Evolutionary conservation across 2,329 filamentous ascomycete genomes (phyloP).

Genomic region (Metarhizium guizhouense): DNA sequence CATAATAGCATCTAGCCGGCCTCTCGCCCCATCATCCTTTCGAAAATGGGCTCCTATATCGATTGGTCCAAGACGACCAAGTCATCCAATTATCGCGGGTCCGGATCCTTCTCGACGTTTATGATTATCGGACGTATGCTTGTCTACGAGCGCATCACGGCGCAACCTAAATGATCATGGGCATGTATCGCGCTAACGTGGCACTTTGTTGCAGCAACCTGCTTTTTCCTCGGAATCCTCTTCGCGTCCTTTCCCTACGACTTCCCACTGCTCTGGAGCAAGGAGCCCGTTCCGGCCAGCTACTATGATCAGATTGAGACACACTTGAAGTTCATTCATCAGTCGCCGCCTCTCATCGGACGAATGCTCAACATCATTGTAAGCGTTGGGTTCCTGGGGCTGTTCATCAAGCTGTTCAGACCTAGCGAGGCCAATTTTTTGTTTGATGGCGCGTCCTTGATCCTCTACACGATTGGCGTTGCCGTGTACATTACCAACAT

Average conservation of each 20-base stretch:
- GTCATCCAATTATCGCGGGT: slow-evolving; percentile 49
- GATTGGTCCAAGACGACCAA: slow-evolving; percentile 49
- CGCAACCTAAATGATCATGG: slow-evolving; percentile 6
- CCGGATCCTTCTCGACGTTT: slow-evolving; percentile 83
- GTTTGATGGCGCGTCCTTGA: slow-evolving; percentile 77
- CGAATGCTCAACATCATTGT: slow-evolving; percentile 94
- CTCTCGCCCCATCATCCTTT: not conserved
- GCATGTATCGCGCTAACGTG: not conserved
- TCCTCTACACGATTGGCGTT: slow-evolving; percentile 77
- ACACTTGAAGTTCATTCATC: slow-evolving; percentile 86
- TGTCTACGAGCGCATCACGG: slow-evolving; percentile 4
- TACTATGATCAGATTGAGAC: slow-evolving; percentile 83
- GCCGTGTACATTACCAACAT: slow-evolving; percentile 95
- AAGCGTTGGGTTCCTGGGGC: slow-evolving; percentile 75
- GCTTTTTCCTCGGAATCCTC: slow-evolving; percentile 96
- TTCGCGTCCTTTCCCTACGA: slow-evolving; percentile 96
- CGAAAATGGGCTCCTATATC: slow-evolving; percentile 28
- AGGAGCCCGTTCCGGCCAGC: slow-evolving; percentile 49
- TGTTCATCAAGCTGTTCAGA: slow-evolving; percentile 90
- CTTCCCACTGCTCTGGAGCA: slow-evolving; percentile 78
- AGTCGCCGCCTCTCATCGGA: slow-evolving; percentile 81
- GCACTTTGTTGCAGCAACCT: slow-evolving; percentile 52
- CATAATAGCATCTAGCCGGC: not conserved
- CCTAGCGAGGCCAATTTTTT: slow-evolving; percentile 91
- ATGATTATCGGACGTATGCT: slow-evolving; percentile 89